phyloP scores from a whole-genome alignment of 148 eudicot genomes.

The Tetragonia tetragonoides region DNA sequence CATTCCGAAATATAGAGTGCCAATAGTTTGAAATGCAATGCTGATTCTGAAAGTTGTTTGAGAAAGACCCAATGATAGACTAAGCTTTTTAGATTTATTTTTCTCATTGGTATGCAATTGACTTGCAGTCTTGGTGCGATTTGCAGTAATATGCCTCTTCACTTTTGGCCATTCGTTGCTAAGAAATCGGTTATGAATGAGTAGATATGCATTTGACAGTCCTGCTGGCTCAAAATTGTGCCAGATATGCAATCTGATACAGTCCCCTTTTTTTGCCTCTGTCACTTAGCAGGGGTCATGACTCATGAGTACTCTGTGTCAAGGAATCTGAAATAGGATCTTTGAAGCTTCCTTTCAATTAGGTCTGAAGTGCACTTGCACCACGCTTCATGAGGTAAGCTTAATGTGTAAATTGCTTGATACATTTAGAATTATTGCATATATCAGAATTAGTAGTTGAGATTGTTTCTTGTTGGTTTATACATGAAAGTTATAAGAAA shows the following conservation, averaged over 20 bases:
- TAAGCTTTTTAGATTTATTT: background rate
- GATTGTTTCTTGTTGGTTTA: background rate
- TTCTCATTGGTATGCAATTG: background rate
- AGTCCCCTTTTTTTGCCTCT: no score
- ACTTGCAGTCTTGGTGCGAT: background rate
- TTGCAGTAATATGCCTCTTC: background rate
- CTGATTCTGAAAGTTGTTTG: background rate
- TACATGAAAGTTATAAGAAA: background rate
- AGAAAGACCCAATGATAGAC: background rate
- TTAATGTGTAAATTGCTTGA: constrained; percentile 1
- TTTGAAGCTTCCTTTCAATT: background rate
- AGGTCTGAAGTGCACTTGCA: background rate
- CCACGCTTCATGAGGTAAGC: constrained; percentile 10
- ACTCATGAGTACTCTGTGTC: background rate
- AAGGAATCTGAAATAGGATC: background rate
- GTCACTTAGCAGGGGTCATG: no score
- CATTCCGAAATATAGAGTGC: no score
- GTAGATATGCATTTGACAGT: background rate
- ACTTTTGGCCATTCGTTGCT: background rate
- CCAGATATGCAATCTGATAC: background rate
- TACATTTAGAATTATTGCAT: background rate
- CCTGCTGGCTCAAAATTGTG: background rate
- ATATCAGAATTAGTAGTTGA: background rate
- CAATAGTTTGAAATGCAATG: background rate
- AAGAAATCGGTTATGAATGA: background rate